phyloP scores from a whole-genome alignment of 192 early-diverging fungal genomes.

The Podila clonocystis region DNA sequence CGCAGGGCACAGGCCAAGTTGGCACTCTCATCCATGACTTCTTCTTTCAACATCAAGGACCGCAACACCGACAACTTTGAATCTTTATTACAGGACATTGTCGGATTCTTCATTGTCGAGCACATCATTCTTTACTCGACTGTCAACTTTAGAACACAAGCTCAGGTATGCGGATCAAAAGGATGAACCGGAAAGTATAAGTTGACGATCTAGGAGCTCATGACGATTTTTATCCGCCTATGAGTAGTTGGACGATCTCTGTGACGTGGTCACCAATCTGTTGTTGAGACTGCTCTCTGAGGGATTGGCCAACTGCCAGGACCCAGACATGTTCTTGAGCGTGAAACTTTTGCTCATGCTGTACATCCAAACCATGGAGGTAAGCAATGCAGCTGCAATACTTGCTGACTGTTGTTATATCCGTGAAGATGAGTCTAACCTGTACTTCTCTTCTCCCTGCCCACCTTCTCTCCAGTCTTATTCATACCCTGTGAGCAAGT shows the following conservation, averaged over 20 bases:
- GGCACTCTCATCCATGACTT: conserved; percentile 68
- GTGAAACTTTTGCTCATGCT: conserved; percentile 83
- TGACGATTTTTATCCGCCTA: not conserved
- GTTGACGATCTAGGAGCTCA: not conserved
- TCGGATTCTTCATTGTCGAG: conserved; percentile 98
- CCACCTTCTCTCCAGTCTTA: conserved; percentile 61
- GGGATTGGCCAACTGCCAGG: conserved; percentile 79
- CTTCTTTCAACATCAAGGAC: conserved; percentile 74
- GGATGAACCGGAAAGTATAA: no score
- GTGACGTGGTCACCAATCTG: conserved; percentile 86
- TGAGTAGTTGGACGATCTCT: conserved; percentile 84
- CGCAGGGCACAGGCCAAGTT: conserved; percentile 89
- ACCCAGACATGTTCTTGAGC: conserved; percentile 81
- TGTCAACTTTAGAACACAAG: conserved; percentile 86
- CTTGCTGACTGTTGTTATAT: not conserved
- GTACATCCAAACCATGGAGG: conserved; percentile 94
- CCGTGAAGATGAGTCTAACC: not conserved
- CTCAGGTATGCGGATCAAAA: conserved; percentile 54
- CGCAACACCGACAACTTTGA: conserved; percentile 75
- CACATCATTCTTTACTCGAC: conserved; percentile 88
- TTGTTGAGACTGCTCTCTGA: conserved; percentile 83
- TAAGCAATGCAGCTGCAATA: conserved; percentile 26
- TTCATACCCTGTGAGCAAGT: conserved; percentile 73
- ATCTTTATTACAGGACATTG: conserved; percentile 86
- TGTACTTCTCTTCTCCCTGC: not conserved